Base-by-base conservation (phyloP, 345 rosid species). In the Excoecaria cochinchinensis region DNA sequence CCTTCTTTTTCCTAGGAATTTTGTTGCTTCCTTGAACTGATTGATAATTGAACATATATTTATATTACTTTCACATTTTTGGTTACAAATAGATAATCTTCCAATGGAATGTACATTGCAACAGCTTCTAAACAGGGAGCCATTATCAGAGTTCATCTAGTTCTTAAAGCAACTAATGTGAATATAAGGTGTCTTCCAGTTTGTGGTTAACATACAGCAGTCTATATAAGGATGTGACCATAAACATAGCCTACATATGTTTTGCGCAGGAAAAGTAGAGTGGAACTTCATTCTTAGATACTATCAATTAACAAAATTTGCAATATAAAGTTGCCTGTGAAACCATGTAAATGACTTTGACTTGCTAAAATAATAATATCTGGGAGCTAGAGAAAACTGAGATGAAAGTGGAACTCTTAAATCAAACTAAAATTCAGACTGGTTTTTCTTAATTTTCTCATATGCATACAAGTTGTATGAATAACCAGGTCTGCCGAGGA, bases 51-150 rank as follows among this genome's bases (percentile, higher is more conserved):
- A 78, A 31, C 38, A 57, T 36, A 52, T 47, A 40, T 31, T 15
- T 17, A 22, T 53, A 22, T 24, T 69, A 19, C 31, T 12, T 52
- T 40, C 50, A 17, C 31, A 1, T 7, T 61, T 78, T 55, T 71
- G 8, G 38, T 42, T 74, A 73, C 90, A 94, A 97, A 92, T 94
- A 69, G 98, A 94, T 72, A 97, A 97, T 90, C 97, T 76, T 82
- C 90, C 42, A 89, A 88, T 80, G 98, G 98, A 77, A 83, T 76
- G 87, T 94, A 87, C 77, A 84, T 94, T 70, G 98, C 98, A 22
- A 94, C 98, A 50, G 97, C 97, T 62, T 94, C 98, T 65, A 97
- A 94, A 80, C 97, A 90, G 74, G 98, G 98, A 75, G 92, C 98
- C 69, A 78, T 90, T 72, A 83, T 94, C 77, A 87, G 97, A 75